phyloP scores from a whole-genome alignment of 306 rosid genomes.

The Canavalia gladiata region DNA sequence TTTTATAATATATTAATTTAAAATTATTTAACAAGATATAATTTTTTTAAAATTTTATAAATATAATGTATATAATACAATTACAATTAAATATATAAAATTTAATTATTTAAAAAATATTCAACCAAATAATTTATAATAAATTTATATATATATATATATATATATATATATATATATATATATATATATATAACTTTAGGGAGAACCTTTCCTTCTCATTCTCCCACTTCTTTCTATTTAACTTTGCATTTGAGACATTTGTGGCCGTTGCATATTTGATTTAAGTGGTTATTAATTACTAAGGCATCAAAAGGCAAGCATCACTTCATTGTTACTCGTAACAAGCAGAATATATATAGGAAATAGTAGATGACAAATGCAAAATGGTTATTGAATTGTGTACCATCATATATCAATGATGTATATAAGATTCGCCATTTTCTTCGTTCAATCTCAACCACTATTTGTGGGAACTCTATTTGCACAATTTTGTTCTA shows the following conservation, averaged over 20 bases:
- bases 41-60: no score
- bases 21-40: no score
- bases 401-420: background rate
- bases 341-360: background rate
- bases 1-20: no score
- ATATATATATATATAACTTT: no score
- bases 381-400: background rate
- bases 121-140: no score
- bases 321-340: background rate
- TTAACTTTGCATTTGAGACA: background rate
- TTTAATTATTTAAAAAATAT: no score
- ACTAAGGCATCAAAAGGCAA: background rate
- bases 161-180: no score
- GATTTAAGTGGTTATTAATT: background rate
- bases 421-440: background rate
- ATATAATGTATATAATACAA: no score
- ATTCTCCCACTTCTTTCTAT: no score
- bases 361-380: background rate
- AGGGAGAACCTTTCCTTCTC: no score
- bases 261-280: background rate
- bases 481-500: background rate
- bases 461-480: background rate
- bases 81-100: no score
- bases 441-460: conserved; percentile 1
- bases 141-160: no score